Evolutionary conservation across 331 rosid species (phyloP), one percentile per base, ranked within the genome.

Genomic region (Malus hybrid): DNA sequence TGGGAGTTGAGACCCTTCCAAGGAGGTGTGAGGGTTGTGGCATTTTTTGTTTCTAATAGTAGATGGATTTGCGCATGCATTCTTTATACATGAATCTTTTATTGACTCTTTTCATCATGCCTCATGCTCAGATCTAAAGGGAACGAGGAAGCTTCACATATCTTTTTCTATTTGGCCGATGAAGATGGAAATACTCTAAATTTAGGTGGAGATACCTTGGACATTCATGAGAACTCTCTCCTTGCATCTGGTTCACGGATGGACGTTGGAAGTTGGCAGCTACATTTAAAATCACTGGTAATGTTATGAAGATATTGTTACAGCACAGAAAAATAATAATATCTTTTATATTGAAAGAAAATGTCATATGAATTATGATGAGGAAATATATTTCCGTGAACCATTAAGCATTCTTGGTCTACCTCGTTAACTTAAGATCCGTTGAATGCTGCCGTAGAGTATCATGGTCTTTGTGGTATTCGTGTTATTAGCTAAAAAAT

Each of bases 201-300:
- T 79, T 61, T 90, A 77, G 78, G 83, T 69, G 57, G 85, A 79
- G 91, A 88, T 73, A 73, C 79, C 36, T 77, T 89, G 75, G 85
- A 85, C 74, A 65, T 50, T 65, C 86, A 60, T 27, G 85, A 80
- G 74, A 82, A 76, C 88, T 84, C 97, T 70, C 85, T 87, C 67
- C 90, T 95, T 32, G 85, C 96, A 34, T 88, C 91, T 50, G 97
- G 99, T 80, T 87, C 97, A 68, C 91, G 87, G 81, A 50, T 27
- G n/a, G 99, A 92, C 54, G 68, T 92, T 84, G 99, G 98, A 85
- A 84, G 73, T 84, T 95, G 99, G 99, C 90, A 95, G 88, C 90
- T 95, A 57, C 97, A 95, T 86, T 76, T 95, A 62, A 92, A 92
- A 81, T 90, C 99, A 76, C 87, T 2, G 96, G 99, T 92, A 90